Base-by-base conservation (phyloP, 495 filamentous ascomycete species). In the Lasiosphaeriaceae sp. region DNA sequence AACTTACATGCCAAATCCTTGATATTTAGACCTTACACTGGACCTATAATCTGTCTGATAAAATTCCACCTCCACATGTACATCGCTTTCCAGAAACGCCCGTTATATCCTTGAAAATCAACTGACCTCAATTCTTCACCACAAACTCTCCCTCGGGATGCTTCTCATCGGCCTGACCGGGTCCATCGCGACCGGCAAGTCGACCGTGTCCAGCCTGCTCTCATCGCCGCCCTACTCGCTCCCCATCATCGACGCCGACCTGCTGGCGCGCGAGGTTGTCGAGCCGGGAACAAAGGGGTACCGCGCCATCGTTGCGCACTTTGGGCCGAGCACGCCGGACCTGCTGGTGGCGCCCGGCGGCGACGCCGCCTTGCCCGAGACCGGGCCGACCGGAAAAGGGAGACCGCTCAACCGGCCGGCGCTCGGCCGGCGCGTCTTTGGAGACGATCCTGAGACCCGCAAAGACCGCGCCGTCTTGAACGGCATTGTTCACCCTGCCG, bases 151-250 rank as follows among this genome's bases (percentile, higher is more conserved):
- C n/a, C n/a, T n/a, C n/a, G 16, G 55, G 49, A 98, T 98, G 95
- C 83, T 98, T 52, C 82, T 98, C 64, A 90, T 98, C 67, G 94
- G 94, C 61, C 86, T 98, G 24, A 98, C 94, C 35, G 94, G 94
- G 74, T 96, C 92, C 57, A 96, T 98, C 70, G 93, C 94, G 35
- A 97, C 95, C 3, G 94, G 95, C 69, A 98, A 98, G 84, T 95
- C 92, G 34, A 98, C 95, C 60, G 93, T 96, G 60, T 96, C 94
- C 39, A 68, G 77, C 54, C 76, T 96, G 63, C 90, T 98, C 70
- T 81, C 85, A 53, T 74, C 80, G 0, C 80, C 90, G 0, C 92
- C 92, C 11, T 86, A 97, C 79, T 82, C 81, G 63, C 84, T 97
- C 67, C 93, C 94, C 68, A 83, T 97, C 66, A 89, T 98, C 79